Evolutionary conservation across 2,329 filamentous ascomycete genomes (phyloP).

Genomic region (Sarocladium strictum): DNA sequence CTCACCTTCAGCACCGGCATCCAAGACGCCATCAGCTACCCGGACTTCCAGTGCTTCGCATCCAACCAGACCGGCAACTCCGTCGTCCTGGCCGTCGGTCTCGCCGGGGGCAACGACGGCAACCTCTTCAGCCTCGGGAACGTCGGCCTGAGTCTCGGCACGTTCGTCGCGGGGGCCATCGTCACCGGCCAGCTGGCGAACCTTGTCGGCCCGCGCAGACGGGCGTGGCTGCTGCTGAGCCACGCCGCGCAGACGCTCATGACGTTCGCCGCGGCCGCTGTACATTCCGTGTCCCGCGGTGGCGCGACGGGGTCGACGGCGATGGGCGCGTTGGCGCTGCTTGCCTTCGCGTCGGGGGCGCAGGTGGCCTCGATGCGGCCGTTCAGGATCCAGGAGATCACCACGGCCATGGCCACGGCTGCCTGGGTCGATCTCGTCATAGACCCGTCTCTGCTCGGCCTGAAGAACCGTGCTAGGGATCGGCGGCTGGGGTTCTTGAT

Average conservation of each 20-base stretch:
- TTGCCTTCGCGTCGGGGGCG: not conserved
- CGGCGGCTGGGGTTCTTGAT: not conserved
- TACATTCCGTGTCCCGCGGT: not conserved
- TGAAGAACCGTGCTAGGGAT: not conserved
- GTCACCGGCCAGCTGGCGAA: not conserved
- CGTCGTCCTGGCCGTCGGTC: not conserved
- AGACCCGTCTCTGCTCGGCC: not conserved
- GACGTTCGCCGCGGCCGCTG: not conserved
- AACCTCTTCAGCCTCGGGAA: not conserved
- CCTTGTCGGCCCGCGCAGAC: conserved; percentile 9
- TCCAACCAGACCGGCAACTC: conserved; percentile 4
- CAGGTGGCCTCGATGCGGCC: not conserved
- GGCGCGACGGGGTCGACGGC: not conserved
- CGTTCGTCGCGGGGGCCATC: not conserved
- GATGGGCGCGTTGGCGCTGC: not conserved
- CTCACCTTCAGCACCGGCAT: not conserved
- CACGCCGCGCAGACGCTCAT: not conserved
- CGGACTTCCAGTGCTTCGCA: not conserved
- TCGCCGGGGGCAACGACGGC: not conserved
- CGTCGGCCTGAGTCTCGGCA: not conserved
- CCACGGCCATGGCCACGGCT: not conserved
- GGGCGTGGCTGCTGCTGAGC: not conserved
- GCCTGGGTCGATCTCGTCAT: not conserved
- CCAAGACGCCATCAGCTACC: not conserved
- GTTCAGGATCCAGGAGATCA: not conserved